These are phyloP conservation scores for Pythium angustatum DNA, from an alignment of 352 stramenopile species.

Conservation along the genomic window DNA sequence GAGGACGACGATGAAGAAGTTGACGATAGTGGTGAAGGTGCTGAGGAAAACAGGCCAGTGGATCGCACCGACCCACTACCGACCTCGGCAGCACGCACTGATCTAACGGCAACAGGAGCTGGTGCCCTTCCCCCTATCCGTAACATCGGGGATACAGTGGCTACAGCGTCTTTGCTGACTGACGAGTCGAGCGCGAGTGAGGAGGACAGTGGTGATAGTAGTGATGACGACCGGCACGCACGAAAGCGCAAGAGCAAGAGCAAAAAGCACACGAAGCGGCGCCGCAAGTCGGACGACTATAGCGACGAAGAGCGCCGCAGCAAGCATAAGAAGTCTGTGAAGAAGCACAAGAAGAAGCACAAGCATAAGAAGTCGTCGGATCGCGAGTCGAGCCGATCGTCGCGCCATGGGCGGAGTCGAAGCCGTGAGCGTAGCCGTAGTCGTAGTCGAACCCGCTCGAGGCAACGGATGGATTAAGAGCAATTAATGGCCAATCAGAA, in stretches of 20 bases:
- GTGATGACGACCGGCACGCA: background rate
- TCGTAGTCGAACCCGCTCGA: background rate
- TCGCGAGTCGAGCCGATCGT: background rate
- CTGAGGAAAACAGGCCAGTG: background rate
- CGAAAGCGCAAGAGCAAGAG: conserved; percentile 4
- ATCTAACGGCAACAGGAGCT: too few species aligned
- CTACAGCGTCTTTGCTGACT: background rate
- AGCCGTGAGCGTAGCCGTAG: conserved; percentile 15
- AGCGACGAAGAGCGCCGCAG: conserved; percentile 12
- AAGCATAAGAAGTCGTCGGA: conserved; percentile 10
- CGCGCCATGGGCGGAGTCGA: background rate
- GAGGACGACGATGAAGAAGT: conserved; percentile 35
- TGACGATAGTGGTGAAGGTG: background rate
- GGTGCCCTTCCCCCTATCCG: too few species aligned
- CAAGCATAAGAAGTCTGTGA: conserved; percentile 17
- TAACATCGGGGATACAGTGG: too few species aligned
- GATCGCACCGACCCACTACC: background rate
- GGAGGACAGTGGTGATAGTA: conserved; percentile 6
- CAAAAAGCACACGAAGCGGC: conserved; percentile 6
- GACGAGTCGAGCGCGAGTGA: conserved; percentile 1
- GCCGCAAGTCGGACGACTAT: background rate
- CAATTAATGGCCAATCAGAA: background rate
- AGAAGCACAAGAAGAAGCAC: conserved; percentile 24
- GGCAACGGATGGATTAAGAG: too few species aligned
- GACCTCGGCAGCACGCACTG: background rate